A percentile compares a stretch with the other conserved stretches of the same genome.
Evolutionary conservation across 176 grass and related monocot genomes (phyloP).

Genomic region (Themeda triandra): DNA sequence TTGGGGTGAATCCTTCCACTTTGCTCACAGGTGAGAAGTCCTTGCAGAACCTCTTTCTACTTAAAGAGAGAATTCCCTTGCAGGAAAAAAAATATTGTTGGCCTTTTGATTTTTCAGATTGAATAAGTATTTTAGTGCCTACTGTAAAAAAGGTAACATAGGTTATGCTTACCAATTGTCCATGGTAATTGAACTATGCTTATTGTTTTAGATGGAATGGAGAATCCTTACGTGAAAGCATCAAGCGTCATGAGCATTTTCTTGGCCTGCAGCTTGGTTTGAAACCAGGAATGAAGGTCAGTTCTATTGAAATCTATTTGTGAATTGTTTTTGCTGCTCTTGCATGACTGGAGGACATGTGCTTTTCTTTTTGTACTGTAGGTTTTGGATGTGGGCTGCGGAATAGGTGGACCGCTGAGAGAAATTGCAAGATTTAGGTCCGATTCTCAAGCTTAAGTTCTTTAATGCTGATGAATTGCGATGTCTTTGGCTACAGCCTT

Average conservation of each 20-base stretch:
- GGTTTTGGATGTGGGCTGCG: slow-evolving; percentile 95
- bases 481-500: background rate
- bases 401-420: slow-evolving; percentile 88
- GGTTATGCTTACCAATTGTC: background rate
- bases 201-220: slow-evolving; percentile 74
- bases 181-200: background rate
- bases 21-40: slow-evolving; percentile 78
- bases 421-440: slow-evolving; percentile 98
- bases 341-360: slow-evolving; percentile 2
- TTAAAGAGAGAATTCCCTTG: background rate
- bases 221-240: slow-evolving; percentile 90
- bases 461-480: slow-evolving; percentile 4
- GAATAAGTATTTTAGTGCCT: background rate
- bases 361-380: slow-evolving; percentile 33
- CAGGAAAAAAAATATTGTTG: background rate
- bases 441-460: background rate
- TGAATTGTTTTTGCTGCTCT: background rate
- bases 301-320: background rate
- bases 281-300: slow-evolving; percentile 91
- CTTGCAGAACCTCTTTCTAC: background rate
- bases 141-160: background rate
- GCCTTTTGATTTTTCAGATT: background rate
- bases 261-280: slow-evolving; percentile 87
- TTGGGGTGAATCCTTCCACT: slow-evolving; percentile 99
- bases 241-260: slow-evolving; percentile 93